These are phyloP conservation scores for Lycium ferocissimum DNA, from an alignment of 257 asterid species.

Conservation along the genomic window DNA sequence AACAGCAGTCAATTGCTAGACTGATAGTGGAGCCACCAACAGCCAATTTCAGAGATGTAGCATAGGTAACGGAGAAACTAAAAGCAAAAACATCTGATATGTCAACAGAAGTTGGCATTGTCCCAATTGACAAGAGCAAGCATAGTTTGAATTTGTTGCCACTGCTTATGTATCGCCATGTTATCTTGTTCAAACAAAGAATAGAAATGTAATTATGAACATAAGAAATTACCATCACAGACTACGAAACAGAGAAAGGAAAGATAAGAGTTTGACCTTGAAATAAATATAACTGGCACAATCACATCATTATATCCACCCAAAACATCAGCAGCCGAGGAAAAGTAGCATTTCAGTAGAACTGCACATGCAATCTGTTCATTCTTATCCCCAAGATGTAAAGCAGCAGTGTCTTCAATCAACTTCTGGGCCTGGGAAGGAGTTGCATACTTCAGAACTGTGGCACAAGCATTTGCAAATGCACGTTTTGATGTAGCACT, in stretches of 20 bases:
- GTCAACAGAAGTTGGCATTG: neutral
- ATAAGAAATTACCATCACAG: constrained; percentile 18
- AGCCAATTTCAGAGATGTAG: neutral
- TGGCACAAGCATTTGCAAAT: constrained; percentile 93
- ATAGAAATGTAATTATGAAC: constrained; percentile 20
- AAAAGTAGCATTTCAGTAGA: constrained; percentile 83
- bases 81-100: neutral
- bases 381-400: constrained; percentile 87
- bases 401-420: constrained; percentile 80
- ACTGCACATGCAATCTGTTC: constrained; percentile 91
- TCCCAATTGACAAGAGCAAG: neutral
- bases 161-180: neutral
- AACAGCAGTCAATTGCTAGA: neutral
- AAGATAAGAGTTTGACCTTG: constrained; percentile 64
- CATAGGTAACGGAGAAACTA: neutral
- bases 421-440: constrained; percentile 87
- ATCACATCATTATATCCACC: constrained; percentile 76
- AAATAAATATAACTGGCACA: constrained; percentile 88
- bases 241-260: constrained; percentile 21
- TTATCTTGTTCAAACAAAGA: constrained; percentile 20
- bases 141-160: neutral
- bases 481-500: constrained; percentile 88
- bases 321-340: constrained; percentile 82
- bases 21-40: neutral
- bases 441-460: constrained; percentile 77